Evolutionary conservation across 352 stramenopile species (phyloP).

Genomic region (Phytopythium vexans): DNA sequence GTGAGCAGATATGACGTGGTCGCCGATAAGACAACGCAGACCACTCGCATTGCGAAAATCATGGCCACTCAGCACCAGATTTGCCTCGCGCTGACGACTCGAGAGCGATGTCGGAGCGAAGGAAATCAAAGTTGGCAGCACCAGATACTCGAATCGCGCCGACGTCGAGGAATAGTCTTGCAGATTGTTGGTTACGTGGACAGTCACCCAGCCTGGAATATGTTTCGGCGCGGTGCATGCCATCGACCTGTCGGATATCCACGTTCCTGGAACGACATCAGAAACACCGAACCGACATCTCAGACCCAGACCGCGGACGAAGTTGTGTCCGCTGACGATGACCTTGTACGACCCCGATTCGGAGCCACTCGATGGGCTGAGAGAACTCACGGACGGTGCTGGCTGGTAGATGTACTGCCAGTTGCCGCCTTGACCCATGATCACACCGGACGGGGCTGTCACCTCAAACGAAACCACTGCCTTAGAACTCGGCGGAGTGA

Average conservation of each 20-base stretch:
- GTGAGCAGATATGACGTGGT: slow-evolving; percentile 13
- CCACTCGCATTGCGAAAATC: slow-evolving; percentile 37
- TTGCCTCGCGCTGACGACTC: neutral
- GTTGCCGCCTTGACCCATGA: neutral
- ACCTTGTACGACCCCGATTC: slow-evolving; percentile 23
- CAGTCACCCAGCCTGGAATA: slow-evolving; percentile 20
- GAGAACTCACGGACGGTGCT: slow-evolving; percentile 5
- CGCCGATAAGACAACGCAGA: slow-evolving; percentile 31
- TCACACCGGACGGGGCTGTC: neutral
- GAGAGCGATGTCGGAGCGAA: slow-evolving; percentile 24
- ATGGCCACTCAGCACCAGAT: slow-evolving; percentile 20
- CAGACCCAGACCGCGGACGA: slow-evolving; percentile 25
- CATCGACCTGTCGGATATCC: slow-evolving; percentile 28
- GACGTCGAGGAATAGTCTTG: slow-evolving; percentile 40
- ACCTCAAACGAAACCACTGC: slow-evolving; percentile 23
- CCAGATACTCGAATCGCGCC: slow-evolving; percentile 34
- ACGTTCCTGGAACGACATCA: slow-evolving; percentile 22
- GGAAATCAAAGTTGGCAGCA: slow-evolving; percentile 22
- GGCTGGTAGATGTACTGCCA: slow-evolving; percentile 20
- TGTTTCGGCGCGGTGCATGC: slow-evolving; percentile 27
- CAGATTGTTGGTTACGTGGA: slow-evolving; percentile 56
- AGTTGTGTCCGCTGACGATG: slow-evolving; percentile 28
- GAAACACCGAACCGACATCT: slow-evolving; percentile 41
- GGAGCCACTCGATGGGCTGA: slow-evolving; percentile 26
- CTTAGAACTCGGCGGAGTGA: slow-evolving; percentile 17